These are phyloP conservation scores for Aspergillus sp. DNA, from an alignment of 2,329 filamentous ascomycete species.

Conservation along the genomic window DNA sequence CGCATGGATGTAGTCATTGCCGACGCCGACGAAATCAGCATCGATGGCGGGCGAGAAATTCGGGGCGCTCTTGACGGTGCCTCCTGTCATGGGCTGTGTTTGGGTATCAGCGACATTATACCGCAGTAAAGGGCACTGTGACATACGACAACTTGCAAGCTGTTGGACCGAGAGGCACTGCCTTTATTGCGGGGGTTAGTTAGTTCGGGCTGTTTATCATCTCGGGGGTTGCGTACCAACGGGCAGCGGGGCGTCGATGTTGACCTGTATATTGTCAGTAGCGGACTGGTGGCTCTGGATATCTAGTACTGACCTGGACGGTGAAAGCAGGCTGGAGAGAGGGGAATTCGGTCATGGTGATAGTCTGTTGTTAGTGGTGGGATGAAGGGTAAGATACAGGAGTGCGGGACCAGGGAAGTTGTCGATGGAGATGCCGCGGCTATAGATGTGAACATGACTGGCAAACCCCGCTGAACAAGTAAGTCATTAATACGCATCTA, in stretches of 20 bases:
- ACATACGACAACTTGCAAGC: slow-evolving; percentile 30
- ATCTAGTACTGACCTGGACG: slow-evolving; percentile 18
- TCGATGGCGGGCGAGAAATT: slow-evolving; percentile 29
- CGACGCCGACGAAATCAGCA: slow-evolving; percentile 27
- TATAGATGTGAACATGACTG: no score
- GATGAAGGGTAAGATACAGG: not conserved
- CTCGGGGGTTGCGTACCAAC: slow-evolving; percentile 20
- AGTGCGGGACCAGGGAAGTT: no score
- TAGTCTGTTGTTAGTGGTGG: slow-evolving; percentile 19
- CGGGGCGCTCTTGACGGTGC: slow-evolving; percentile 26
- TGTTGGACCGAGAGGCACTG: slow-evolving; percentile 25
- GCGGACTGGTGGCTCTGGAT: not conserved
- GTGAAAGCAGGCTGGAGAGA: slow-evolving; percentile 33
- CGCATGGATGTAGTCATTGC: slow-evolving; percentile 35
- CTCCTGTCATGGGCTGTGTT: slow-evolving; percentile 28
- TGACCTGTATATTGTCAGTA: slow-evolving; percentile 15
- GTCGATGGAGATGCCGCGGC: no score
- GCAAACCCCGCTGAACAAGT: no score
- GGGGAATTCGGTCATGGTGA: slow-evolving; percentile 29
- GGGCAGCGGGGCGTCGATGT: slow-evolving; percentile 18
- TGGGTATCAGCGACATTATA: slow-evolving; percentile 1
- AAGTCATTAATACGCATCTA: no score
- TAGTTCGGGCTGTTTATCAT: slow-evolving; percentile 1
- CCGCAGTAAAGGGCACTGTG: not conserved
- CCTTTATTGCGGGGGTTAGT: slow-evolving; percentile 14